Percentiles rank a stretch among this genome's conserved stretches.
Evolutionary conservation across 2,329 filamentous ascomycete species (phyloP).

Genomic region (Mycogone perniciosa): DNA sequence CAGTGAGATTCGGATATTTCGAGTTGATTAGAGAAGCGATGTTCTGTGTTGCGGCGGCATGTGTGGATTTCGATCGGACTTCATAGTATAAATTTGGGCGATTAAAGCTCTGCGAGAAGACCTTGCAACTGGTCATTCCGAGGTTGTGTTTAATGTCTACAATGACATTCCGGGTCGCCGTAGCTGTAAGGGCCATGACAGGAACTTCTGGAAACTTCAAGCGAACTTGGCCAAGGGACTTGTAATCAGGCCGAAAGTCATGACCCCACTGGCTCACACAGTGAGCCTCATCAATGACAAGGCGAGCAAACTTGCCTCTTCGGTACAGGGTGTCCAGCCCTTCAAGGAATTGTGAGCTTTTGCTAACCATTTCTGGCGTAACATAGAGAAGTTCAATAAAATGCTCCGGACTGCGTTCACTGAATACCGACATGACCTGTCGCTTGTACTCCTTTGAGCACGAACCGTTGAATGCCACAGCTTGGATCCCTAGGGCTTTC

Average conservation of each 20-base stretch:
- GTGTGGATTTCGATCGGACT: constrained; percentile 64
- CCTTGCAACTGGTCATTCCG: constrained; percentile 69
- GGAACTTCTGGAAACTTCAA: constrained; percentile 70
- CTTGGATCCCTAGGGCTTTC: constrained; percentile 66
- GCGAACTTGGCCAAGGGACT: constrained; percentile 70
- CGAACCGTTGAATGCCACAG: constrained; percentile 76
- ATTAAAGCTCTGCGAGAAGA: constrained; percentile 92
- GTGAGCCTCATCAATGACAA: constrained; percentile 98
- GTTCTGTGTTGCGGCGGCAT: constrained; percentile 34
- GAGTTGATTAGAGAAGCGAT: constrained; percentile 63
- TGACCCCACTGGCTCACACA: constrained; percentile 99
- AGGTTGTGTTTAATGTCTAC: constrained; percentile 87
- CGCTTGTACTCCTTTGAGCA: constrained; percentile 56
- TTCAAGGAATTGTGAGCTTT: constrained; percentile 63
- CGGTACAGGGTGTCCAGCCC: constrained; percentile 62
- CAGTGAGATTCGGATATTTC: constrained; percentile 65
- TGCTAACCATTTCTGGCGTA: constrained; percentile 93
- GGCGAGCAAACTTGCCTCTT: constrained; percentile 68
- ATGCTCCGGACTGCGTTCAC: constrained; percentile 60
- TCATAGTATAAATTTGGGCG: constrained; percentile 91
- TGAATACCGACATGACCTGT: constrained; percentile 59
- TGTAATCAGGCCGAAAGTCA: constrained; percentile 95
- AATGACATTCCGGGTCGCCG: constrained; percentile 88
- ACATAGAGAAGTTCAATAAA: constrained; percentile 86
- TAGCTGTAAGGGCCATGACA: constrained; percentile 91